Percentiles rank a stretch among this genome's conserved stretches.
phyloP scores from a whole-genome alignment of 1,284 basidiomycete species.

The Uromyces viciae-fabae region DNA sequence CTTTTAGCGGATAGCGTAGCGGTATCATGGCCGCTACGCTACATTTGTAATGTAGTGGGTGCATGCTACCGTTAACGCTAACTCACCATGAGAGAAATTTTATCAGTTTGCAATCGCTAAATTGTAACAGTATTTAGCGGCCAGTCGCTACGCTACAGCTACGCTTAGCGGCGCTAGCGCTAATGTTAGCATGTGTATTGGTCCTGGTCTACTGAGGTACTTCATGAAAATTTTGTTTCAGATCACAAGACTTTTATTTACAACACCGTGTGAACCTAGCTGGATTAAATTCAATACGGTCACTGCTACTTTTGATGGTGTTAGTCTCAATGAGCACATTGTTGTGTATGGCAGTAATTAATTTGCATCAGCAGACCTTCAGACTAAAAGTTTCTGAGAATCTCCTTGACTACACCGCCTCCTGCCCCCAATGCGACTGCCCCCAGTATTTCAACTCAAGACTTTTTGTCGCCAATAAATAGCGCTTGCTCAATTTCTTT shows the following conservation, averaged over 20 bases:
- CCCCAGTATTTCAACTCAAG: too few relatives aligned
- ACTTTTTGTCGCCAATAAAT: too few relatives aligned
- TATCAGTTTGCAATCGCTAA: too few relatives aligned
- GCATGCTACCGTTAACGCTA: too few relatives aligned
- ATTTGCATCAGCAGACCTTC: conserved; percentile 36
- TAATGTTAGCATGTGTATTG: too few relatives aligned
- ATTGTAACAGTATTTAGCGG: too few relatives aligned
- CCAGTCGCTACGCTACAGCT: too few relatives aligned
- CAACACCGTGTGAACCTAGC: conserved; percentile 31
- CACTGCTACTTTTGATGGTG: conserved; percentile 45
- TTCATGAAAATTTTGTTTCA: conserved; percentile 36
- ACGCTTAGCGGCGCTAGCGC: too few relatives aligned
- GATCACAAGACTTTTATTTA: conserved; percentile 17
- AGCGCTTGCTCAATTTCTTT: conserved; percentile 22
- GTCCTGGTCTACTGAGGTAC: conserved; percentile 42
- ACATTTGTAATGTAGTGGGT: too few relatives aligned
- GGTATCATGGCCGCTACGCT: too few relatives aligned
- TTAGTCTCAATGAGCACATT: conserved; percentile 37
- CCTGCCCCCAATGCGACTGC: conserved; percentile 40
- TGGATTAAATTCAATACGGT: conserved; percentile 44
- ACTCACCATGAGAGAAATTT: too few relatives aligned
- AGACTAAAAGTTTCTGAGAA: conserved; percentile 30
- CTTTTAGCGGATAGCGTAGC: too few relatives aligned
- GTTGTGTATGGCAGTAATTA: conserved; percentile 42
- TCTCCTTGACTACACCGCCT: conserved; percentile 28